These are phyloP conservation scores for Epichloe brachyelytri DNA, from an alignment of 2,329 filamentous ascomycete genomes.

Conservation along the genomic window DNA sequence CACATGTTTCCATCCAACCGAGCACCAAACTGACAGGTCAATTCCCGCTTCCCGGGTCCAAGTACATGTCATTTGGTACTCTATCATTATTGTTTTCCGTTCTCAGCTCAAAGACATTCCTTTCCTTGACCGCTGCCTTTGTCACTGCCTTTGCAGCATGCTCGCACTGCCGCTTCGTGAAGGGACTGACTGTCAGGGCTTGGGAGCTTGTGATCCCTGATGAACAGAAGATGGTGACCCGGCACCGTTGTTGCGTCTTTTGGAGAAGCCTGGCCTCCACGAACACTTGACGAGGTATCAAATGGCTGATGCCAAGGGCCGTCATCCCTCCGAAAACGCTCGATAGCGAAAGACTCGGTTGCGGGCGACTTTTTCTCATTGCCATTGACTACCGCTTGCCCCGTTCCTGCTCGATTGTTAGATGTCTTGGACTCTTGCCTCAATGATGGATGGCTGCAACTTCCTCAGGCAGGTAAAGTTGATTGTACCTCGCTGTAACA, in stretches of 20 bases:
- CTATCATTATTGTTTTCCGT: too few relatives aligned
- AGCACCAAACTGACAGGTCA: not conserved
- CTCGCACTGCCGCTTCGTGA: not conserved
- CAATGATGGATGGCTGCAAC: not conserved
- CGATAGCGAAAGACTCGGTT: not conserved
- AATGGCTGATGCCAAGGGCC: slow-evolving; percentile 3
- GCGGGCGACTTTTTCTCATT: not conserved
- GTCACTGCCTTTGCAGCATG: too few relatives aligned
- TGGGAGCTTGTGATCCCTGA: not conserved
- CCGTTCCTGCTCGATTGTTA: not conserved
- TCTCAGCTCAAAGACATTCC: too few relatives aligned
- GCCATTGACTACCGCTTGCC: not conserved
- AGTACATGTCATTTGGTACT: not conserved
- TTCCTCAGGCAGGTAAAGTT: not conserved
- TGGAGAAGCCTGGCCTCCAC: not conserved
- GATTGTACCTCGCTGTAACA: not conserved
- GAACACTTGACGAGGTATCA: not conserved
- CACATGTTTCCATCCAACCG: not conserved
- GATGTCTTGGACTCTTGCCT: not conserved
- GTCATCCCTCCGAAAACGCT: slow-evolving; percentile 2
- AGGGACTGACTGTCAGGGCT: not conserved
- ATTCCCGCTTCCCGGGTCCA: not conserved
- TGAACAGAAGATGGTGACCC: not conserved
- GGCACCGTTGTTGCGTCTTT: not conserved
- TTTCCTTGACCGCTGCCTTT: too few relatives aligned